phyloP scores from a whole-genome alignment of 768 basidiomycete species.

The Tylopilus sp. region DNA sequence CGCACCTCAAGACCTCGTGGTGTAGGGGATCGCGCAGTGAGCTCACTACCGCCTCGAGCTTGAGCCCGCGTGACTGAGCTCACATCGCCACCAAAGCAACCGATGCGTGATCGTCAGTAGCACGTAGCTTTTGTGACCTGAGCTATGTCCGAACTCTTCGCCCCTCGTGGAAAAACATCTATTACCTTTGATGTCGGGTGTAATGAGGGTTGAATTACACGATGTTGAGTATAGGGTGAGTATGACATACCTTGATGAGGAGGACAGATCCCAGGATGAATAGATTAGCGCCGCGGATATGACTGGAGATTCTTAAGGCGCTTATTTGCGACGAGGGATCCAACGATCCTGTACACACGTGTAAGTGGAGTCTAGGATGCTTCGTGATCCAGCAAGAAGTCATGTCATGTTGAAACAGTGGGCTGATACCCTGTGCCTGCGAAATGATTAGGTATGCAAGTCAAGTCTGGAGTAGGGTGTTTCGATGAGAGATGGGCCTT shows the following conservation, averaged over 20 bases:
- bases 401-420: neutral
- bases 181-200: neutral
- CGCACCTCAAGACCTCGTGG: neutral
- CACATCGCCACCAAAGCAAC: neutral
- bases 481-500: conserved; percentile 62
- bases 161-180: conserved; percentile 80
- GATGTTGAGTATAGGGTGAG: conserved; percentile 61
- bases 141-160: conserved; percentile 29
- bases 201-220: conserved; percentile 61
- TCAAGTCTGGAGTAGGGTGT: no score
- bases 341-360: conserved; percentile 73
- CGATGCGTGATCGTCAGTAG: neutral
- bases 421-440: conserved; percentile 34
- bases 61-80: neutral
- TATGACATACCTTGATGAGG: neutral
- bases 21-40: no score
- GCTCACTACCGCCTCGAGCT: conserved; percentile 16
- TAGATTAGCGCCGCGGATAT: neutral
- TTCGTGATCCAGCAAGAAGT: neutral
- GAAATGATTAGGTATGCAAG: conserved; percentile 46
- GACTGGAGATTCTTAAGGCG: conserved; percentile 54
- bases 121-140: neutral
- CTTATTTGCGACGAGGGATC: conserved; percentile 69
- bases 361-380: conserved; percentile 33
- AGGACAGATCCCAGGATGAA: neutral